phyloP scores from a whole-genome alignment of 164 flowering plant species.

The Macadamia integrifolia region DNA sequence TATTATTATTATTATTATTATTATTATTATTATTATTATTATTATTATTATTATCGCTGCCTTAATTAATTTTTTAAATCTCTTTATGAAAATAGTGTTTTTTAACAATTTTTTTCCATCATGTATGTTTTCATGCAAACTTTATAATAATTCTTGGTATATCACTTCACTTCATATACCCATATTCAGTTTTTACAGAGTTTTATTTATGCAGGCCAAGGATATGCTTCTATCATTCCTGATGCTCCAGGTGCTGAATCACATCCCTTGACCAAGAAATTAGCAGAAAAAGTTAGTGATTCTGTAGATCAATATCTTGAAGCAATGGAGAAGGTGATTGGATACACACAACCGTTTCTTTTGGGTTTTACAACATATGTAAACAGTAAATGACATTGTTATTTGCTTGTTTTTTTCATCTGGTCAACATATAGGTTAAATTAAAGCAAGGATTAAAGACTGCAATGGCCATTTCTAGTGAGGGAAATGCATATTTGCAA shows the following conservation, averaged over 20 bases:
- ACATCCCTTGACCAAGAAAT: constrained; percentile 10
- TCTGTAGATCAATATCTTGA: constrained; percentile 71
- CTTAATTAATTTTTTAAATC: too few species aligned
- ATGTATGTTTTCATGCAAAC: too few species aligned
- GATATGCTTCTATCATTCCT: too few species aligned
- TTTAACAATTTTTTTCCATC: too few species aligned
- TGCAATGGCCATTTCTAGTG: constrained; percentile 88
- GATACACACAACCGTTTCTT: background rate
- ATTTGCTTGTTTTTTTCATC: background rate
- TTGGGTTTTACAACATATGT: too few species aligned
- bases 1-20: too few species aligned
- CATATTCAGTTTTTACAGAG: background rate
- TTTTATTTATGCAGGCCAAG: constrained; percentile 34
- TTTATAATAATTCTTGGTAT: too few species aligned
- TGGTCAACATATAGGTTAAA: constrained; percentile 53
- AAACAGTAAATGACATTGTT: background rate
- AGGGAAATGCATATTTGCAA: constrained; percentile 92
- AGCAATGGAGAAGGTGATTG: constrained; percentile 87
- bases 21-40: too few species aligned
- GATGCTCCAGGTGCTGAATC: too few species aligned
- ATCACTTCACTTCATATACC: too few species aligned
- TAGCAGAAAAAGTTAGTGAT: constrained; percentile 62
- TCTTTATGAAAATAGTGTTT: too few species aligned
- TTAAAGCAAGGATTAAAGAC: constrained; percentile 86
- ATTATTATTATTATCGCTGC: too few species aligned